Evolutionary conservation across 768 basidiomycete species (phyloP).

Genomic region (Lyophyllum decastes): DNA sequence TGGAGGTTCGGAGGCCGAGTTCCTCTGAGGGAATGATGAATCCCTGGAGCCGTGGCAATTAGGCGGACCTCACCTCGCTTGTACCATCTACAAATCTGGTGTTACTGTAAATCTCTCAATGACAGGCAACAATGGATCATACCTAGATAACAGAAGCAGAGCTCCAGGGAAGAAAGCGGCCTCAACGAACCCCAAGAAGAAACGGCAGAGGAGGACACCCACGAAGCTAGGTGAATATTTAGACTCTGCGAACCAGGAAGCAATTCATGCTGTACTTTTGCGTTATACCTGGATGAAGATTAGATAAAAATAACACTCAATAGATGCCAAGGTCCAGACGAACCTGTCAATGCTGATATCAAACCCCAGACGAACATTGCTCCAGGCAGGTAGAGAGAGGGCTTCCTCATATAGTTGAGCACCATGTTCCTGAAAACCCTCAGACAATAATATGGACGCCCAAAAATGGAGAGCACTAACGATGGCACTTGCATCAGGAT

Average conservation of each 20-base stretch:
- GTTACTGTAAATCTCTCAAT: neutral
- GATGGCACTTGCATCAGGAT: slow-evolving; percentile 33
- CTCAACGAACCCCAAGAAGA: slow-evolving; percentile 55
- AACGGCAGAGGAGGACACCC: slow-evolving; percentile 45
- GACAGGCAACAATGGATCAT: slow-evolving; percentile 30
- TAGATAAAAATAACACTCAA: neutral
- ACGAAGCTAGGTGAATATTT: slow-evolving; percentile 31
- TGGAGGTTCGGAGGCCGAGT: neutral
- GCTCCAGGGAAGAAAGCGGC: slow-evolving; percentile 49
- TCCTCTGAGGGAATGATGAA: neutral
- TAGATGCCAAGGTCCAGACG: neutral
- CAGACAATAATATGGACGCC: slow-evolving; percentile 17
- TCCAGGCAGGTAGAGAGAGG: slow-evolving; percentile 53
- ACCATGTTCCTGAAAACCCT: slow-evolving; percentile 56
- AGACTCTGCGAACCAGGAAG: neutral
- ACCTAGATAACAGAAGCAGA: slow-evolving; percentile 31
- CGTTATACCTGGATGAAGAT: neutral
- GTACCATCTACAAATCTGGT: neutral
- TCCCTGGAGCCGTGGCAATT: neutral
- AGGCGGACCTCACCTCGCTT: neutral
- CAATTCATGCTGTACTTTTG: neutral
- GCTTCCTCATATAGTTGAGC: slow-evolving; percentile 51
- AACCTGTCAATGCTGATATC: slow-evolving; percentile 42
- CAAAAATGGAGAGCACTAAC: slow-evolving; percentile 10
- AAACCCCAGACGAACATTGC: slow-evolving; percentile 59